Percentiles rank a stretch among this genome's conserved stretches.
Evolutionary conservation across 2,329 filamentous ascomycete genomes (phyloP).

Genomic region (Amphichorda felina): DNA sequence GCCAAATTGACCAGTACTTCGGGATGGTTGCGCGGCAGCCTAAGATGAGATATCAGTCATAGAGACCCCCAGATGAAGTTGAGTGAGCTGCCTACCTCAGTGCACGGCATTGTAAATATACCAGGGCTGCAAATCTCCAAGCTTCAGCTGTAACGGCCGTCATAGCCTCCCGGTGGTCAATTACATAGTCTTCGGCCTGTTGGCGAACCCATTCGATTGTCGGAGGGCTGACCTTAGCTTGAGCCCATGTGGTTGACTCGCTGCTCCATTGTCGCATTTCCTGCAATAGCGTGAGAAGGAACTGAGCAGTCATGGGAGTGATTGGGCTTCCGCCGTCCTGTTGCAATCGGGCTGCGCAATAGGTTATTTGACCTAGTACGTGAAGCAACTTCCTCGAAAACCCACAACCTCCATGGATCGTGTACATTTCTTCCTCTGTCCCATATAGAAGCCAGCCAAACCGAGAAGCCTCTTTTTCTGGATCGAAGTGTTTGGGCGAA

Average conservation of each 20-base stretch:
- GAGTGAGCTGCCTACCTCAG: slow-evolving; percentile 14
- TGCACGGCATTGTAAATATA: slow-evolving; percentile 26
- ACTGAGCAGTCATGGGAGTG: slow-evolving; percentile 16
- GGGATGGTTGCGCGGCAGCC: slow-evolving; percentile 23
- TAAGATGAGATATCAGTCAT: slow-evolving; percentile 5
- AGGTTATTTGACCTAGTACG: slow-evolving; percentile 23
- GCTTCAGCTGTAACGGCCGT: slow-evolving; percentile 27
- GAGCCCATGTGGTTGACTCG: slow-evolving; percentile 12
- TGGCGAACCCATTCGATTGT: slow-evolving; percentile 17
- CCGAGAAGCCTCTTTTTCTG: slow-evolving; percentile 14
- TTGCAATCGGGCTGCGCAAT: slow-evolving; percentile 18
- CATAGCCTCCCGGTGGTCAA: slow-evolving; percentile 19
- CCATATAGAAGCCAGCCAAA: slow-evolving; percentile 28
- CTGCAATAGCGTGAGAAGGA: slow-evolving; percentile 13
- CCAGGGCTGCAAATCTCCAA: slow-evolving; percentile 25
- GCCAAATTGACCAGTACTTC: slow-evolving; percentile 17
- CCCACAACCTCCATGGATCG: slow-evolving; percentile 28
- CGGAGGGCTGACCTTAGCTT: slow-evolving; percentile 6
- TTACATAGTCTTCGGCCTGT: slow-evolving; percentile 10
- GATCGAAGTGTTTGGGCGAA: slow-evolving; percentile 13
- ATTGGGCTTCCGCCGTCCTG: slow-evolving; percentile 19
- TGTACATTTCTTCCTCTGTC: slow-evolving; percentile 17
- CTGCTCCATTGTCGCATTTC: slow-evolving; percentile 23
- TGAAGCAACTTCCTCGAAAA: slow-evolving; percentile 27
- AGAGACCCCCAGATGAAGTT: too few species aligned